A percentile compares a stretch with the other conserved stretches of the same genome.
These are phyloP conservation scores for Candida taoyuanica DNA, from an alignment of 805 yeast species.

Conservation along the genomic window DNA sequence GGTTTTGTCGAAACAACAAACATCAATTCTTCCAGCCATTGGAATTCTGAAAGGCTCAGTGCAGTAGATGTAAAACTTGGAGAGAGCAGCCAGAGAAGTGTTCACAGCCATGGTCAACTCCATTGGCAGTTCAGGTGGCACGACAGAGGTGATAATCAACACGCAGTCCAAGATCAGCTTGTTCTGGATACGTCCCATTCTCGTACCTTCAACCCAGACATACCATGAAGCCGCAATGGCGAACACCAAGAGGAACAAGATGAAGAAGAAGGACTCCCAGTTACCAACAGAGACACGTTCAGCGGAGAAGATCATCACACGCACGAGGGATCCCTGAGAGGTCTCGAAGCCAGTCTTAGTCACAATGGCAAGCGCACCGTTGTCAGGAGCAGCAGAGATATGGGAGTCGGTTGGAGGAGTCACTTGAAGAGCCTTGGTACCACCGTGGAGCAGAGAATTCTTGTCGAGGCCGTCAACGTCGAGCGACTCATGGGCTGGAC, in stretches of 20 bases:
- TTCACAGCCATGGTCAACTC: constrained; percentile 98
- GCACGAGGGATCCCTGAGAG: constrained; percentile 93
- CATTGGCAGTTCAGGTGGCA: constrained; percentile 99
- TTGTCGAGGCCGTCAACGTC: constrained; percentile 83
- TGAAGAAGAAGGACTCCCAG: constrained; percentile 89
- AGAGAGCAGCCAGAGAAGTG: constrained; percentile 79
- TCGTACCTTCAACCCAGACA: constrained; percentile 97
- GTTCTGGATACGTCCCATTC: constrained; percentile 91
- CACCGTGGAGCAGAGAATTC: constrained; percentile 87
- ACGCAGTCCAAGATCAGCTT: constrained; percentile 94
- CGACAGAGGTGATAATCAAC: constrained; percentile 92
- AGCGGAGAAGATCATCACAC: constrained; percentile 95
- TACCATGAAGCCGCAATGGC: constrained; percentile 96
- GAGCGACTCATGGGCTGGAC: constrained; percentile 66
- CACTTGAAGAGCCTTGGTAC: constrained; percentile 93
- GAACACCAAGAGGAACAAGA: constrained; percentile 80
- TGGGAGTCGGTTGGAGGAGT: constrained; percentile 54
- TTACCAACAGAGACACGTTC: constrained; percentile 96
- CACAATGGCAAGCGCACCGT: constrained; percentile 88
- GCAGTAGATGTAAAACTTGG: constrained; percentile 87
- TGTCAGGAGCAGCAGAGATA: constrained; percentile 65
- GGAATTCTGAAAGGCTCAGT: constrained; percentile 99
- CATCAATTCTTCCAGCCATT: constrained; percentile 95
- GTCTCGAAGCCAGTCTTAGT: constrained; percentile 97
- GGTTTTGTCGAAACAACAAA: constrained; percentile 97